A percentile compares a stretch with the other conserved stretches of the same genome.
Conservation (phyloP, 192 early-diverging fungal species). For the Ambispora gerdemannii region DNA sequence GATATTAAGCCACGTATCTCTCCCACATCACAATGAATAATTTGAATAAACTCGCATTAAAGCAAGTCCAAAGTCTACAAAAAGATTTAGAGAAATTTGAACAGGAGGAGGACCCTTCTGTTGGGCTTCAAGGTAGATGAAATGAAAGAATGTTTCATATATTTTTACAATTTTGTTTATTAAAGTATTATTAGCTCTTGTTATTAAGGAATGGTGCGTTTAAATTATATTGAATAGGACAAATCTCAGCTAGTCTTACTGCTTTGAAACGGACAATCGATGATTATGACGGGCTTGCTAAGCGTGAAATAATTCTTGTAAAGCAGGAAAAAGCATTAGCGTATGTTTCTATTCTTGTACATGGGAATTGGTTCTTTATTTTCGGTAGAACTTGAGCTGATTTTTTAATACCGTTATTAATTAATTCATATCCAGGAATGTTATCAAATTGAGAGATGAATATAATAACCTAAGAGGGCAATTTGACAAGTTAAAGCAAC, state of each 20-base stretch:
- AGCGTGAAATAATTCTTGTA: constrained; percentile 51
- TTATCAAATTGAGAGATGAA: constrained; percentile 52
- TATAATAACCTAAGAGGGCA: constrained; percentile 43
- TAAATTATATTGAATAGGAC: too few relatives aligned
- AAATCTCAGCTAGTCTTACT: constrained; percentile 49
- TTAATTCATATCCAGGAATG: constrained; percentile 38
- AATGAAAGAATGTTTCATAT: neutral
- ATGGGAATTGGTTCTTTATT: too few relatives aligned
- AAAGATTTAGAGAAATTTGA: constrained; percentile 54
- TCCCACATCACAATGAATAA: too few relatives aligned
- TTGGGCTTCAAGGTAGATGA: constrained; percentile 59
- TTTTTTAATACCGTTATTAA: neutral
- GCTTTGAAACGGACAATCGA: constrained; percentile 56
- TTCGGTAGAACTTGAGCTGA: neutral
- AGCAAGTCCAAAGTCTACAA: constrained; percentile 51
- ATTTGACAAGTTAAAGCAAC: constrained; percentile 48
- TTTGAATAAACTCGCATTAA: constrained; percentile 56
- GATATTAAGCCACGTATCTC: too few relatives aligned
- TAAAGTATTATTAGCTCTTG: too few relatives aligned
- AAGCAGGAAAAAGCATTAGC: constrained; percentile 54
- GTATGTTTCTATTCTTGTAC: constrained; percentile 37
- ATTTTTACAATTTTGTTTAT: neutral
- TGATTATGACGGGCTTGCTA: constrained; percentile 55
- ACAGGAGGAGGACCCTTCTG: constrained; percentile 52
- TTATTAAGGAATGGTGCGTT: too few relatives aligned